These are phyloP conservation scores for Castanea crenata DNA, from an alignment of 306 rosid genomes.

Conservation along the genomic window DNA sequence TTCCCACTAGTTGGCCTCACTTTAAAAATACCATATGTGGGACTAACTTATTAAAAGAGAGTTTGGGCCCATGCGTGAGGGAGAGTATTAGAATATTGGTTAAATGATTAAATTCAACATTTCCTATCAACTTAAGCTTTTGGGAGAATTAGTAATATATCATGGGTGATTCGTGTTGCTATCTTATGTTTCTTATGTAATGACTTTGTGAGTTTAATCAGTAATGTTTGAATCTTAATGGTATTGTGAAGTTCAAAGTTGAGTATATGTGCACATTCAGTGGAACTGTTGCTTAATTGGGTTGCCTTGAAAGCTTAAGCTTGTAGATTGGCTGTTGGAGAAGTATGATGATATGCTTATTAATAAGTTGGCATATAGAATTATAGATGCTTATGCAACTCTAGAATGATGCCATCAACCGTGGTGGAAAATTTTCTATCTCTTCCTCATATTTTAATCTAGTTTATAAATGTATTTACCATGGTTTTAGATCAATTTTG, in stretches of 20 bases:
- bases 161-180: neutral
- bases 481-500: neutral
- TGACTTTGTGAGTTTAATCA: neutral
- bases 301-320: neutral
- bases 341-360: neutral
- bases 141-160: too few species aligned
- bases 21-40: too few species aligned
- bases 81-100: too few species aligned
- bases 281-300: neutral
- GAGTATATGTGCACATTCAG: too few species aligned
- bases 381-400: neutral
- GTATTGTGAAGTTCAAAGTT: neutral
- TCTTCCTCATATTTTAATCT: slow-evolving; percentile 6
- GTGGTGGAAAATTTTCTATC: neutral
- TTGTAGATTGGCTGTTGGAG: neutral
- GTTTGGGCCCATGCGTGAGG: too few species aligned
- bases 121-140: neutral
- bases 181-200: neutral
- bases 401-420: neutral
- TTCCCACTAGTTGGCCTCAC: too few species aligned
- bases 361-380: neutral
- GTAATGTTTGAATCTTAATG: neutral
- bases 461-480: neutral
- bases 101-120: too few species aligned
- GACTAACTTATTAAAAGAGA: too few species aligned